These are phyloP conservation scores for Gossypium ekmanianum DNA, from an alignment of 345 rosid species.

Conservation along the genomic window DNA sequence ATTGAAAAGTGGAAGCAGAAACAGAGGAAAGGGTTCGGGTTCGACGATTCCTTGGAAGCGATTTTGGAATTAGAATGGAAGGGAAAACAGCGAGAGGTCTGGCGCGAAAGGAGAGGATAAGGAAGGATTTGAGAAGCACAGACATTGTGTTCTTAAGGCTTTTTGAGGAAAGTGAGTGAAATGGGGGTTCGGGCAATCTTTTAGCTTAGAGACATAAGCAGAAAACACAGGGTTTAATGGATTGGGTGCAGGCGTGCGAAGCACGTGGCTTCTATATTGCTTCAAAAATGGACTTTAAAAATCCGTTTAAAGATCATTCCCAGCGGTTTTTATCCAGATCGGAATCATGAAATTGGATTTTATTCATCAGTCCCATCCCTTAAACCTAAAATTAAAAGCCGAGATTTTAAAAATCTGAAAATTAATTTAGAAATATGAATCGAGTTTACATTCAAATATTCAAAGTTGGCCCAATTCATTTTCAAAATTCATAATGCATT, in stretches of 20 bases:
- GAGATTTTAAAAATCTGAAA: too few species aligned
- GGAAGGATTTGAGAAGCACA: conserved; percentile 33
- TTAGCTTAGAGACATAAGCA: not conserved
- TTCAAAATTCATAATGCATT: too few species aligned
- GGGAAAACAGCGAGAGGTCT: conserved; percentile 40
- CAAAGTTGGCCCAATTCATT: too few species aligned
- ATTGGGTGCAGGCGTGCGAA: not conserved
- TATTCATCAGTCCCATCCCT: too few species aligned
- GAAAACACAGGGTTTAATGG: not conserved
- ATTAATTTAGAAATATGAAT: too few species aligned
- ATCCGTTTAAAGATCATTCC: too few species aligned
- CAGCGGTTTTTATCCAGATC: too few species aligned
- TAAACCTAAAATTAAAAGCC: too few species aligned
- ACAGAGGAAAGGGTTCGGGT: conserved; percentile 26
- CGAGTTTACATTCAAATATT: too few species aligned
- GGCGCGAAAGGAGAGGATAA: conserved; percentile 26
- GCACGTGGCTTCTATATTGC: not conserved
- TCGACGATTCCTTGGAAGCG: conserved; percentile 22
- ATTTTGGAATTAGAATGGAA: conserved; percentile 23
- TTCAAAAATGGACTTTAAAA: not conserved
- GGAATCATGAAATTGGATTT: too few species aligned
- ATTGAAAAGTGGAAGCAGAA: conserved; percentile 25
- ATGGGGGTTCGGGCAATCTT: not conserved
- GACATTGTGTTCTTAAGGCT: conserved; percentile 29
- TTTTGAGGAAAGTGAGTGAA: not conserved